Evolutionary conservation across 1,139 yeast genomes (phyloP).

Genomic region (Yamadazyma diddensiae): DNA sequence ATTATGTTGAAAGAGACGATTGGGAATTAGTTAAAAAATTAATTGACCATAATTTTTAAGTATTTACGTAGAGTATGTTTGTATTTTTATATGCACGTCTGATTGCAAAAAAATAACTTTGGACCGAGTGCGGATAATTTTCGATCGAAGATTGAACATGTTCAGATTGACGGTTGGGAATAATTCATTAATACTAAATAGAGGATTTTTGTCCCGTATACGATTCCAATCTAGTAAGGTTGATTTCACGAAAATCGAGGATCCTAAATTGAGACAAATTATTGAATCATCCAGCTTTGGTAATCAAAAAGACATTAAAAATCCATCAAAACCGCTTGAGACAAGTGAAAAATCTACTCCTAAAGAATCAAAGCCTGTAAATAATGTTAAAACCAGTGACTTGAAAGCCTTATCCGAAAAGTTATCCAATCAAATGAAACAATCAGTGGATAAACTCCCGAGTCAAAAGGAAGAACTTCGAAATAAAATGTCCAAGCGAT

Average conservation of each 20-base stretch:
- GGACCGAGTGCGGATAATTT: conserved; percentile 2
- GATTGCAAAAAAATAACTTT: background rate
- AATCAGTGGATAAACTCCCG: conserved; percentile 22
- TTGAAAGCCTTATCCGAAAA: conserved; percentile 5
- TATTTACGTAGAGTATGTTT: background rate
- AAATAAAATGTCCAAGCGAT: conserved; percentile 23
- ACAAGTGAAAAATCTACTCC: too few species aligned
- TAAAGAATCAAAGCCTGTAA: too few species aligned
- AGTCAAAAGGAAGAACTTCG: conserved; percentile 26
- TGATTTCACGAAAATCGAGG: conserved; percentile 3
- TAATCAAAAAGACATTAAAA: conserved; percentile 7
- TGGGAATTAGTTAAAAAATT: conserved; percentile 58
- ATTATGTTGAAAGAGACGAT: conserved; percentile 60
- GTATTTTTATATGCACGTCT: background rate
- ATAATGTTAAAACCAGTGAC: too few species aligned
- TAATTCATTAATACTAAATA: background rate
- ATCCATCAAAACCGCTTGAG: too few species aligned
- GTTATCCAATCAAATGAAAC: conserved; percentile 4
- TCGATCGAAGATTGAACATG: background rate
- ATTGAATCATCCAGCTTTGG: conserved; percentile 22
- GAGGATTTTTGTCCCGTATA: too few species aligned
- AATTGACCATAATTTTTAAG: conserved; percentile 53
- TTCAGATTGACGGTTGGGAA: conserved; percentile 1
- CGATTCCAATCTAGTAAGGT: background rate
- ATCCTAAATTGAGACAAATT: conserved; percentile 11